Percentiles rank a stretch among this genome's conserved stretches.
These are phyloP conservation scores for Diversispora epigaea DNA, from an alignment of 192 early-diverging fungal genomes.

Conservation along the genomic window DNA sequence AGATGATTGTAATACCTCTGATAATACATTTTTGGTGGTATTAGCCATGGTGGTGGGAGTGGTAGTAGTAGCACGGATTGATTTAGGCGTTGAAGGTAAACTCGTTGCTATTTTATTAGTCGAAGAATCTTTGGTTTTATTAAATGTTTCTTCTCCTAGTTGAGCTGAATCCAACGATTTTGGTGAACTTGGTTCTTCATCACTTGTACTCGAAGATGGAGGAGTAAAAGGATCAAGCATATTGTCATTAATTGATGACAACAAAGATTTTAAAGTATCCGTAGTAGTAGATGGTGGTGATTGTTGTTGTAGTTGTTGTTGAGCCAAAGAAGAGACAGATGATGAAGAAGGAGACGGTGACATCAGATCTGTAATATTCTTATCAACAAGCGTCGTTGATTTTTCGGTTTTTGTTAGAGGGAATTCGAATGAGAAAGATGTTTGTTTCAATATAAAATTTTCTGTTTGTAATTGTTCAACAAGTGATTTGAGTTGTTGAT, in stretches of 20 bases:
- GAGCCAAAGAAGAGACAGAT: too few relatives aligned
- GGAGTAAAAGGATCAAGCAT: conserved; percentile 28
- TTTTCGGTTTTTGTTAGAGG: conserved; percentile 41
- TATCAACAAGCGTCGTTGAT: not conserved
- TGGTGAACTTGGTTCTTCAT: conserved; percentile 20
- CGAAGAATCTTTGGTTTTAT: not conserved
- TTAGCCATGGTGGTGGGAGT: not conserved
- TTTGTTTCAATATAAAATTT: conserved; percentile 55
- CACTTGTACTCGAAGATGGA: conserved; percentile 33
- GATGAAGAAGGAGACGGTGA: not conserved
- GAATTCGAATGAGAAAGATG: conserved; percentile 52
- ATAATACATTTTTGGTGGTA: too few relatives aligned
- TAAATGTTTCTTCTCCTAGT: not conserved
- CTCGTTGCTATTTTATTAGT: too few relatives aligned
- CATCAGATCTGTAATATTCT: conserved; percentile 19
- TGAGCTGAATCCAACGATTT: not conserved
- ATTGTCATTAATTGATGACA: not conserved
- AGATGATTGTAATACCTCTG: too few relatives aligned
- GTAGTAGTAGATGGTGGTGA: too few relatives aligned
- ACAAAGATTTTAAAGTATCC: too few relatives aligned
- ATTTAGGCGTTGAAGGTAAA: not conserved
- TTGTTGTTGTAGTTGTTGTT: not conserved
- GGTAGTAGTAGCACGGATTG: not conserved
- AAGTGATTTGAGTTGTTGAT: conserved; percentile 47
- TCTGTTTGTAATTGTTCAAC: conserved; percentile 54